phyloP scores from a whole-genome alignment of 306 rosid species.

The Trifolium pratense region DNA sequence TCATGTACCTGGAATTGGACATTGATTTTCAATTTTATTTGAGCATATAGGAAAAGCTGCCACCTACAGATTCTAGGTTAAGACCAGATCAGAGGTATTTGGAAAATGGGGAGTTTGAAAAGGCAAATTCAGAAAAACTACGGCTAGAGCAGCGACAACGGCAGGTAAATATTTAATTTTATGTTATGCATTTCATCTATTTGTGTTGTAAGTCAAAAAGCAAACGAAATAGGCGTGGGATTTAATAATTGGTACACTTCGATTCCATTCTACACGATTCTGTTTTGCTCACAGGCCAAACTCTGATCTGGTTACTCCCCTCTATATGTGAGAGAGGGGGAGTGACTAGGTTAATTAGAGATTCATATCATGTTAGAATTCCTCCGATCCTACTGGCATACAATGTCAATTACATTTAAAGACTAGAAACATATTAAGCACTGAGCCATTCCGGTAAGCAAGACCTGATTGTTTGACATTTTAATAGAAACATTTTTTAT shows the following conservation, averaged over 20 bases:
- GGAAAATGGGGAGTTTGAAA: slow-evolving; percentile 95
- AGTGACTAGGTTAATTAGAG: background rate
- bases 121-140: slow-evolving; percentile 86
- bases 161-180: slow-evolving; percentile 59
- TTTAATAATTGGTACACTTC: background rate
- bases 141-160: slow-evolving; percentile 95
- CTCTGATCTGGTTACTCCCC: too few species aligned
- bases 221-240: background rate
- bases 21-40: slow-evolving; percentile 25
- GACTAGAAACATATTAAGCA: slow-evolving; percentile 6
- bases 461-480: background rate
- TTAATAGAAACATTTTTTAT: background rate
- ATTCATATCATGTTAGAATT: background rate
- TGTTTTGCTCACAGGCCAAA: background rate
- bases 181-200: background rate
- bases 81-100: slow-evolving; percentile 95
- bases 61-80: slow-evolving; percentile 97
- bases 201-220: slow-evolving; percentile 10
- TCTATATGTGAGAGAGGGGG: background rate
- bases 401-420: background rate
- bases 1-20: background rate
- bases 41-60: slow-evolving; percentile 68
- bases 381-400: background rate
- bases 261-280: background rate
- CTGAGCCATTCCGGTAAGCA: background rate